Conservation (phyloP, 2,329 filamentous ascomycete species). For the Botrytis pseudocinerea region DNA sequence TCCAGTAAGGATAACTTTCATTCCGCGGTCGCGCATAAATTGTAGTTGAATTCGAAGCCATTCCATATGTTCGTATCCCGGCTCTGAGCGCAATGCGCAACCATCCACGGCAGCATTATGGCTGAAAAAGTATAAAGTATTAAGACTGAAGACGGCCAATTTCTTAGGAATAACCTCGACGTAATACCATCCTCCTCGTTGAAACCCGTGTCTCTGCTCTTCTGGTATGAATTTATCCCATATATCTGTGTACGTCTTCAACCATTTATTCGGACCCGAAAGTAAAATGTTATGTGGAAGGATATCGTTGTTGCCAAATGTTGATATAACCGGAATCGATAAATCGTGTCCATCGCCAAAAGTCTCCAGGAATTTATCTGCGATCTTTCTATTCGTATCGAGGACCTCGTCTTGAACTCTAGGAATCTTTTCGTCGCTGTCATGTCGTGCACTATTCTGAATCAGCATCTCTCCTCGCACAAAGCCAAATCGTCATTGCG, state of each 20-base stretch:
- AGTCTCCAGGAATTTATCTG: slow-evolving; percentile 72
- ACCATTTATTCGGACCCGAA: slow-evolving; percentile 83
- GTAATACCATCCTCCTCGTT: slow-evolving; percentile 91
- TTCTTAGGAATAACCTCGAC: slow-evolving; percentile 85
- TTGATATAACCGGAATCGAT: slow-evolving; percentile 80
- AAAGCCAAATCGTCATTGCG: slow-evolving; percentile 11
- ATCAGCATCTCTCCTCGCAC: slow-evolving; percentile 14
- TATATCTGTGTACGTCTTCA: slow-evolving; percentile 71
- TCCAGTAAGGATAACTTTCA: slow-evolving; percentile 93
- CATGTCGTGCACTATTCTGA: slow-evolving; percentile 58
- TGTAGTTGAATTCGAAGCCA: slow-evolving; percentile 91
- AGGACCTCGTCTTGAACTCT: slow-evolving; percentile 76
- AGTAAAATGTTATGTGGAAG: slow-evolving; percentile 93
- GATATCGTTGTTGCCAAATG: slow-evolving; percentile 95
- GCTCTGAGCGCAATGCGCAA: slow-evolving; percentile 74
- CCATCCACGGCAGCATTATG: slow-evolving; percentile 93
- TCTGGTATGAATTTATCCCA: slow-evolving; percentile 91
- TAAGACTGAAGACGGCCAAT: slow-evolving; percentile 88
- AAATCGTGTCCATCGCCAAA: slow-evolving; percentile 64
- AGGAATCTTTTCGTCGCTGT: slow-evolving; percentile 79
- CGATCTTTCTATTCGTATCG: slow-evolving; percentile 71
- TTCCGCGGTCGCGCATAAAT: slow-evolving; percentile 75
- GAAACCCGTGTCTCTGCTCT: slow-evolving; percentile 85
- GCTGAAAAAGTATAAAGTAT: slow-evolving; percentile 94
- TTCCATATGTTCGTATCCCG: slow-evolving; percentile 92